Percentiles rank a stretch among this genome's conserved stretches.
phyloP scores from a whole-genome alignment of 768 basidiomycete genomes.

The Piloderma croceum region DNA sequence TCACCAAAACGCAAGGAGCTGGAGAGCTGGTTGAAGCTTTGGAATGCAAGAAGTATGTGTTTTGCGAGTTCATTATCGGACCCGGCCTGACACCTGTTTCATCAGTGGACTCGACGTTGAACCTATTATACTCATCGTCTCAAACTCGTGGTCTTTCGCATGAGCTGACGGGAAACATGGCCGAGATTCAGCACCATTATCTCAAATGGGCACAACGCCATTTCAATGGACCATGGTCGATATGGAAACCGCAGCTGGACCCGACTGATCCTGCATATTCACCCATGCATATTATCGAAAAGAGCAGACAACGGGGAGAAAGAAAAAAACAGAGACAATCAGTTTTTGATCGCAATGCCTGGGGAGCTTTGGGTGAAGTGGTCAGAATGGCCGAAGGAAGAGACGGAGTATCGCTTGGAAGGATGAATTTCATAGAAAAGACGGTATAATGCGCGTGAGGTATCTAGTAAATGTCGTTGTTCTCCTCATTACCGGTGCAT shows the following conservation, averaged over 20 bases:
- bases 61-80: slow-evolving; percentile 2
- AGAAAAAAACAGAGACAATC: slow-evolving; percentile 19
- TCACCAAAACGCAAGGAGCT: slow-evolving; percentile 24
- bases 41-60: slow-evolving; percentile 51
- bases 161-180: slow-evolving; percentile 51
- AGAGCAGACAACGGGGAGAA: slow-evolving; percentile 12
- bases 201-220: slow-evolving; percentile 20
- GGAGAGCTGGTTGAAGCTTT: slow-evolving; percentile 41
- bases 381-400: slow-evolving; percentile 57
- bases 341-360: slow-evolving; percentile 32
- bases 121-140: slow-evolving; percentile 56
- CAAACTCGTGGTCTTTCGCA: slow-evolving; percentile 60
- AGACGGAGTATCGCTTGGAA: slow-evolving; percentile 45
- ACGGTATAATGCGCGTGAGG: no score
- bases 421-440: slow-evolving; percentile 26
- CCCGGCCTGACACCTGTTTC: background rate
- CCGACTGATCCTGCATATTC: slow-evolving; percentile 16
- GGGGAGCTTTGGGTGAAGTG: slow-evolving; percentile 47
- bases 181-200: slow-evolving; percentile 33
- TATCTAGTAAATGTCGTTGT: no score
- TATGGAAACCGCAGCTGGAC: slow-evolving; percentile 37
- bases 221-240: slow-evolving; percentile 15
- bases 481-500: no score
- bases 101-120: slow-evolving; percentile 64
- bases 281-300: slow-evolving; percentile 6